These are phyloP conservation scores for Neurospora sp. DNA, from an alignment of 495 filamentous ascomycete genomes.

Conservation along the genomic window DNA sequence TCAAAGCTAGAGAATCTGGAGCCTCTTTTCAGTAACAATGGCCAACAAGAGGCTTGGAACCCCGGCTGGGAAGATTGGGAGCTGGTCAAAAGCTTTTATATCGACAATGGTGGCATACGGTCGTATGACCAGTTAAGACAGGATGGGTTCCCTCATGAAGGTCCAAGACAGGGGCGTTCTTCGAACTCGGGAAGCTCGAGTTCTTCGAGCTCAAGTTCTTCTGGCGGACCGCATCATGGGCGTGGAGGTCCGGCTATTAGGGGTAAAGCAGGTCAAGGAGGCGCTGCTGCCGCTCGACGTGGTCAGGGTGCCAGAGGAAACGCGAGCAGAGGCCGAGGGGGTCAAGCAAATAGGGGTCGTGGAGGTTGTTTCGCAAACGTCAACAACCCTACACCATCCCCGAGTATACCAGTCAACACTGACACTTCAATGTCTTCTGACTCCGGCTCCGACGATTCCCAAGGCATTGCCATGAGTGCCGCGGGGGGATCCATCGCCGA, in stretches of 20 bases:
- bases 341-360: background rate
- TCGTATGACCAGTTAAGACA: slow-evolving; percentile 12
- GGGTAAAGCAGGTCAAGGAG: too few species aligned
- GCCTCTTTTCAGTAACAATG: slow-evolving; percentile 1
- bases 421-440: background rate
- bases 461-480: background rate
- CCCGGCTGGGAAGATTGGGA: slow-evolving; percentile 11
- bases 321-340: background rate
- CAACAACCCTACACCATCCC: background rate
- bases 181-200: background rate
- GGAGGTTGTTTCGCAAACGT: background rate
- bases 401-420: background rate
- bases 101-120: slow-evolving; percentile 4
- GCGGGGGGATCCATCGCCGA: background rate
- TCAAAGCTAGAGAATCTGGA: slow-evolving; percentile 18
- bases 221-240: background rate
- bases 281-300: background rate
- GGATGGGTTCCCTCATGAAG: slow-evolving; percentile 3
- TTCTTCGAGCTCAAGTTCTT: background rate
- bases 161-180: background rate
- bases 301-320: background rate
- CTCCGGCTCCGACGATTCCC: background rate
- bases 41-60: slow-evolving; percentile 5
- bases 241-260: background rate
- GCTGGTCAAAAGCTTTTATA: slow-evolving; percentile 17